Conservation (phyloP, 1,284 basidiomycete species). For the Neotropicomus parvogracilis region DNA sequence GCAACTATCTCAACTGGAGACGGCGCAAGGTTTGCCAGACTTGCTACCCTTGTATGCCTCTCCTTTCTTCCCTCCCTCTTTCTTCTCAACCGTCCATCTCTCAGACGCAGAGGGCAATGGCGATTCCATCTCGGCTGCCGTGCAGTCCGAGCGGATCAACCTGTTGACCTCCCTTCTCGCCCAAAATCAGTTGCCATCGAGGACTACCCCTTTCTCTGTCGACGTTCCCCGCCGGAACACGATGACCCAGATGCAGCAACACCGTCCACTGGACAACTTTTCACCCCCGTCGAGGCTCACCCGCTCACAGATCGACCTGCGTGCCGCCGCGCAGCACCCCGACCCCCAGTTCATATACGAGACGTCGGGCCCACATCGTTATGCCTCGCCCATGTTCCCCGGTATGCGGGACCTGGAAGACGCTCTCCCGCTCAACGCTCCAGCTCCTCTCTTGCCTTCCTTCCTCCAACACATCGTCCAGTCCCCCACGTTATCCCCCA, state of each 20-base stretch:
- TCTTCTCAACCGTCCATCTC: conserved; percentile 9
- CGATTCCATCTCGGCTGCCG: conserved; percentile 74
- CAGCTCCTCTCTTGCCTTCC: conserved; percentile 58
- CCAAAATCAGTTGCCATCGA: conserved; percentile 41
- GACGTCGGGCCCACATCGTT: conserved; percentile 44
- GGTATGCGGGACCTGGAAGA: conserved; percentile 23
- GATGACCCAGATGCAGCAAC: conserved; percentile 43
- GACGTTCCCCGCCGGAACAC: conserved; percentile 43
- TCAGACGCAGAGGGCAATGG: conserved; percentile 79
- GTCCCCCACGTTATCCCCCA: conserved; percentile 58
- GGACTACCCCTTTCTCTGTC: conserved; percentile 15
- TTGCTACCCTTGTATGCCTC: conserved; percentile 66
- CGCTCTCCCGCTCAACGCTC: conserved; percentile 20
- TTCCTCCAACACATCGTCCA: conserved; percentile 71
- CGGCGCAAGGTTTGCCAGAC: conserved; percentile 85
- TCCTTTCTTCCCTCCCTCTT: background rate
- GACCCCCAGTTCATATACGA: conserved; percentile 60
- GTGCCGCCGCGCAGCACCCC: conserved; percentile 36
- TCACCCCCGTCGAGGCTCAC: conserved; percentile 37
- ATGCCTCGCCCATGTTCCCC: conserved; percentile 26
- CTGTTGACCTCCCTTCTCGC: conserved; percentile 65
- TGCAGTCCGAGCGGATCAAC: conserved; percentile 78
- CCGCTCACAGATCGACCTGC: conserved; percentile 47
- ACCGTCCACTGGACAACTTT: conserved; percentile 33
- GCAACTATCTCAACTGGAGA: conserved; percentile 84